Base-by-base conservation (phyloP, 1,284 basidiomycete species). In the Melampsora larici-populina region DNA sequence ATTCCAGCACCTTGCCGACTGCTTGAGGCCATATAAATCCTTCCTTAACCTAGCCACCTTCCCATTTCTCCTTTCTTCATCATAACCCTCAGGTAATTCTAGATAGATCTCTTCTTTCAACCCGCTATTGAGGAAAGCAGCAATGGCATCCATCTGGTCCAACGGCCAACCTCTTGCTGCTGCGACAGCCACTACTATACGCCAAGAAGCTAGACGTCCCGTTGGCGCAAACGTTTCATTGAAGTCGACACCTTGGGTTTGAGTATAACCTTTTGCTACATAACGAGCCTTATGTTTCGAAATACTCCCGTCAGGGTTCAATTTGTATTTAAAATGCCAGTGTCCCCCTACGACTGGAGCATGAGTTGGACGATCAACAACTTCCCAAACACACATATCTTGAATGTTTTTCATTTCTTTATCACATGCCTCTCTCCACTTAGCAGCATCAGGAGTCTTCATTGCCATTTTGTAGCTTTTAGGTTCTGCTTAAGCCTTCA, bases 81-180 rank as follows among this genome's bases (percentile, higher is more conserved):
- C 48, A 49, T 11, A 49, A 11, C 48, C 48, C 48, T 49, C 48
- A 6, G 70, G 70, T 4, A 55, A 31, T 40, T 33, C 15, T 4
- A 73, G 15, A 65, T 73, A 73, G 18, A 73, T 62, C 13, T 9
- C 40, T 33, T 73, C 71, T 17, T 65, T 63, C 3, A 73, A 62
- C 46, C 29, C 26, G 26, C 71, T 46, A 48, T 73, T 63, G 2
- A 73, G 31, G 29, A 73, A 73, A 3, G 58, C 71, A 24, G 60
- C 46, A 13, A 62, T 65, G 8, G 62, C 71, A 49, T 73, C 71
- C 71, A 73, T 73, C n/a, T n/a, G n/a, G n/a, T n/a, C n/a, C n/a
- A n/a, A n/a, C n/a, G n/a, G n/a, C n/a, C n/a, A n/a, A n/a, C n/a
- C n/a, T n/a, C n/a, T n/a, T n/a, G n/a, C n/a, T n/a, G n/a, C n/a